Percentiles rank a stretch among this genome's conserved stretches.
These are phyloP conservation scores for Viola odorata DNA, from an alignment of 345 rosid species.

Conservation along the genomic window DNA sequence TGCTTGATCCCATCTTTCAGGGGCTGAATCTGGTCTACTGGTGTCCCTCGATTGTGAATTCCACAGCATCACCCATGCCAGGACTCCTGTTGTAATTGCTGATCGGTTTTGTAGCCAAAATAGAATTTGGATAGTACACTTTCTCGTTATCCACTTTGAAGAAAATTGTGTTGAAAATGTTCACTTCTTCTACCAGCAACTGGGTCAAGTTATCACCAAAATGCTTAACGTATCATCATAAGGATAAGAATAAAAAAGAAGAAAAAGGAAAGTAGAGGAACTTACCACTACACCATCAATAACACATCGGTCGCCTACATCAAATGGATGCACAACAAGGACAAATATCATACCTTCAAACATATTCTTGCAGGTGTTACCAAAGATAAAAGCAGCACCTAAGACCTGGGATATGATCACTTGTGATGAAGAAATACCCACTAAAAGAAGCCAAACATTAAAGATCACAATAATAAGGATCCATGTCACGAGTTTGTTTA, in stretches of 20 bases:
- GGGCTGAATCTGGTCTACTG: slow-evolving; percentile 38
- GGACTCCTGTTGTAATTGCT: slow-evolving; percentile 72
- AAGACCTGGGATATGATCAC: neutral
- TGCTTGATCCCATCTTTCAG: slow-evolving; percentile 42
- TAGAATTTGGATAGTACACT: slow-evolving; percentile 66
- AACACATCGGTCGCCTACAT: neutral
- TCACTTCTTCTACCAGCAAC: slow-evolving; percentile 68
- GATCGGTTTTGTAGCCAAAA: slow-evolving; percentile 56
- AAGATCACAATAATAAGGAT: neutral
- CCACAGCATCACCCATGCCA: slow-evolving; percentile 59
- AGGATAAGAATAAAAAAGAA: neutral
- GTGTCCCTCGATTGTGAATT: slow-evolving; percentile 56
- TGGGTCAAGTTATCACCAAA: neutral
- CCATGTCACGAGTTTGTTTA: neutral
- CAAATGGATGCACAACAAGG: neutral
- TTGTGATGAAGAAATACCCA: neutral
- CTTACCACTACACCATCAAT: neutral
- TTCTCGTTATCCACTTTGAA: slow-evolving; percentile 61
- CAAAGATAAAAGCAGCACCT: neutral
- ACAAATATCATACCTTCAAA: neutral
- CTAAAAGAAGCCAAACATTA: neutral
- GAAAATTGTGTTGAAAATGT: slow-evolving; percentile 64
- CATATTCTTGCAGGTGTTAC: neutral
- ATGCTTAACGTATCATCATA: too few relatives aligned
- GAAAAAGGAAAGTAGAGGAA: too few relatives aligned